phyloP scores from a whole-genome alignment of 2,329 filamentous ascomycete species.

The Penicillium sp. region DNA sequence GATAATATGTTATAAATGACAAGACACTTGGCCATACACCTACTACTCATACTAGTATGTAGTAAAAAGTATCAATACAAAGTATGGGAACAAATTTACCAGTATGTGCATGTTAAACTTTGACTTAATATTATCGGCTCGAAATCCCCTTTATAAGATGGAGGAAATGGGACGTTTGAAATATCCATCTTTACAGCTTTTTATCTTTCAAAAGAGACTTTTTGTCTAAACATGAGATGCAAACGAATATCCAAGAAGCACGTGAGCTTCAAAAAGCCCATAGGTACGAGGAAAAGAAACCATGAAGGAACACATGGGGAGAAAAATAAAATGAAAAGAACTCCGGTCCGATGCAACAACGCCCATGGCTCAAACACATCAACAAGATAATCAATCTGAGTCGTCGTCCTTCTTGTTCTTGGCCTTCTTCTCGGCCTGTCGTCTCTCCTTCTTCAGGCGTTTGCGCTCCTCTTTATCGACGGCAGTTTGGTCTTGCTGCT shows the following conservation, averaged over 20 bases:
- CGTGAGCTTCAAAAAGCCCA: neutral
- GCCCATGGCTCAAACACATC: constrained; percentile 23
- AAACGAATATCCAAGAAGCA: constrained; percentile 1
- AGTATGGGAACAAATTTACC: too few species aligned
- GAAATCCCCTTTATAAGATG: constrained; percentile 3
- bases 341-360: constrained; percentile 33
- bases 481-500: constrained; percentile 46
- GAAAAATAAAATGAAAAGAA: constrained; percentile 18
- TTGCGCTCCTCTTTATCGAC: constrained; percentile 59
- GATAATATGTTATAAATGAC: too few species aligned
- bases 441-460: constrained; percentile 59
- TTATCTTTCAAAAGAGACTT: constrained; percentile 10
- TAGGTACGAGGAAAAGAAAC: neutral
- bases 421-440: constrained; percentile 49
- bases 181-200: neutral
- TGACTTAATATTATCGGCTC: too few species aligned
- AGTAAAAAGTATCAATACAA: too few species aligned
- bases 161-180: neutral
- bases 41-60: too few species aligned
- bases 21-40: too few species aligned
- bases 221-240: constrained; percentile 26
- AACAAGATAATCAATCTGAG: constrained; percentile 24
- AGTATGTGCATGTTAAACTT: too few species aligned
- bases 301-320: neutral
- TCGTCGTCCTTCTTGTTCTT: constrained; percentile 38